These are phyloP conservation scores for Penicillium silybi DNA, from an alignment of 495 filamentous ascomycete species.

Conservation along the genomic window DNA sequence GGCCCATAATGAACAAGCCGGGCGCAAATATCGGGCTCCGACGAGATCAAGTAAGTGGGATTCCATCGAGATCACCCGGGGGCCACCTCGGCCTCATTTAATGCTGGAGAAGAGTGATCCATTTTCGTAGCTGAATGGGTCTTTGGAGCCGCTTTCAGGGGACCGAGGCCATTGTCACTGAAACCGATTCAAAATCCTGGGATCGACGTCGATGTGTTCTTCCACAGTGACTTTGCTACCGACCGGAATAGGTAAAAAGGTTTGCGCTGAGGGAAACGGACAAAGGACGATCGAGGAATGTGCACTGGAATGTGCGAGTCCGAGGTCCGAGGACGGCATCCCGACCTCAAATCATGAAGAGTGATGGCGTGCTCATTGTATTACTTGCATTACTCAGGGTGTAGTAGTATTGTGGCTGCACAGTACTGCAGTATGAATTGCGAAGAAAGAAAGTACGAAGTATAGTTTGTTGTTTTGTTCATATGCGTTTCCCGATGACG, in stretches of 20 bases:
- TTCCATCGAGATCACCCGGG: not conserved
- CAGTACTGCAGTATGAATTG: not conserved
- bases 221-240: not conserved
- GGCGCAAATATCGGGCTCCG: not conserved
- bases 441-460: no score
- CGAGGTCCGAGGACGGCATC: not conserved
- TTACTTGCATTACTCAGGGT: no score
- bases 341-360: not conserved
- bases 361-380: not conserved
- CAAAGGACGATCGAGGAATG: constrained; percentile 12
- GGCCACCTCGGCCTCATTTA: constrained; percentile 7
- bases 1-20: constrained; percentile 23
- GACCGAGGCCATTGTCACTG: not conserved
- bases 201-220: constrained; percentile 6
- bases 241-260: constrained; percentile 2
- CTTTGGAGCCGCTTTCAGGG: constrained; percentile 19
- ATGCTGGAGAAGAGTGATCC: not conserved
- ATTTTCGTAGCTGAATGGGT: not conserved
- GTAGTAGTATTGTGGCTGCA: no score
- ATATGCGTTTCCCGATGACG: constrained; percentile 19
- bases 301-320: constrained; percentile 13
- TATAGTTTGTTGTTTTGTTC: not conserved
- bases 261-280: constrained; percentile 4
- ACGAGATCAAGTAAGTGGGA: not conserved
- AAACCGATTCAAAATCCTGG: constrained; percentile 3